Conservation (phyloP, 306 rosid genomes). For the Clitoria ternatea region DNA sequence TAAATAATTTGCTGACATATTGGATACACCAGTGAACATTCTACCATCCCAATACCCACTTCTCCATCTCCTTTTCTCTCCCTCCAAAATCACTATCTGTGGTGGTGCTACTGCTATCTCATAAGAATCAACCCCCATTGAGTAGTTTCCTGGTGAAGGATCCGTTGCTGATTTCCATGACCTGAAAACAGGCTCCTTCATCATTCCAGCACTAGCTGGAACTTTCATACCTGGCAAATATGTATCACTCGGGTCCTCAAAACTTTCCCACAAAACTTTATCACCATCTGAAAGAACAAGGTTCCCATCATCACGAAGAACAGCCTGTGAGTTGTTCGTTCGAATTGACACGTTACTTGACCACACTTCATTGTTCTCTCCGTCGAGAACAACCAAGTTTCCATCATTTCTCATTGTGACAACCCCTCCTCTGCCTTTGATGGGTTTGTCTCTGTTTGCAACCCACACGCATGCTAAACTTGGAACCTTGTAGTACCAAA, state of each 20-base stretch:
- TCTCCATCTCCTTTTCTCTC: conserved; percentile 50
- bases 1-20: conserved; percentile 27
- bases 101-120: conserved; percentile 43
- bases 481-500: conserved; percentile 44
- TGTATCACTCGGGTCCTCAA: conserved; percentile 49
- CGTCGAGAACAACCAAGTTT: conserved; percentile 39
- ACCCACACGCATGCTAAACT: conserved; percentile 39
- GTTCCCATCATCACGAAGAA: conserved; percentile 33
- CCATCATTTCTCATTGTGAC: conserved; percentile 38
- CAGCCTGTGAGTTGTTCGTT: conserved; percentile 18
- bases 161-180: conserved; percentile 62
- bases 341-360: conserved; percentile 29
- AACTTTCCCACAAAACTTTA: conserved; percentile 44
- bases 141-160: conserved; percentile 49
- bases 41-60: conserved; percentile 65
- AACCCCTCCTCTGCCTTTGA: conserved; percentile 34
- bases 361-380: conserved; percentile 35
- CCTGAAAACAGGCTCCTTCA: conserved; percentile 29
- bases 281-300: conserved; percentile 30
- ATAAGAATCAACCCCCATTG: conserved; percentile 48
- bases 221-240: conserved; percentile 60
- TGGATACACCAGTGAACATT: conserved; percentile 42
- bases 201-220: background rate
- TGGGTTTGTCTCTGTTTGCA: conserved; percentile 53
- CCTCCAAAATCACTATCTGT: conserved; percentile 59